phyloP scores from a whole-genome alignment of 768 basidiomycete genomes.

The Rhizopogon sp. region DNA sequence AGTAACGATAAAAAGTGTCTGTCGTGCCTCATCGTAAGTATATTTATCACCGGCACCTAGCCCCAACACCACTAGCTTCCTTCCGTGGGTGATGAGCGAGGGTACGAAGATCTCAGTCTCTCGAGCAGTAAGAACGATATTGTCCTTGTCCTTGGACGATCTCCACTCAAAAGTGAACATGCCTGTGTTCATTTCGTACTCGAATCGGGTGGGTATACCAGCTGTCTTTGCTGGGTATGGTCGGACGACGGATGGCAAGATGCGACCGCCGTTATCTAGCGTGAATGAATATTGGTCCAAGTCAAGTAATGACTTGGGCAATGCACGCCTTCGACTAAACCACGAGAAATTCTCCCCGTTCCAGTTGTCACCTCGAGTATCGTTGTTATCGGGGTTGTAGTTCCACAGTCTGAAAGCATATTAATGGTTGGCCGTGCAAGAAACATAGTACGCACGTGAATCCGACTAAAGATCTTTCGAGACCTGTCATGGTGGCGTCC shows the following conservation, averaged over 20 bases:
- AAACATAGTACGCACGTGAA: slow-evolving; percentile 65
- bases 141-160: slow-evolving; percentile 17
- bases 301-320: slow-evolving; percentile 50
- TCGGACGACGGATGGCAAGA: slow-evolving; percentile 74
- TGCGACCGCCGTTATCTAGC: slow-evolving; percentile 78
- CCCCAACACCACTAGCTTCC: slow-evolving; percentile 55
- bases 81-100: slow-evolving; percentile 48
- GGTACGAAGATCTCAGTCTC: slow-evolving; percentile 88
- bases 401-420: slow-evolving; percentile 72
- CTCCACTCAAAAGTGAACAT: slow-evolving; percentile 63
- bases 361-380: slow-evolving; percentile 81
- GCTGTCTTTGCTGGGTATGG: slow-evolving; percentile 91
- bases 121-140: slow-evolving; percentile 33
- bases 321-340: slow-evolving; percentile 65
- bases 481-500: slow-evolving; percentile 83
- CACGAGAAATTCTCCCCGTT: slow-evolving; percentile 97
- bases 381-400: slow-evolving; percentile 86
- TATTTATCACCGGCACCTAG: slow-evolving; percentile 47
- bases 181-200: slow-evolving; percentile 77
- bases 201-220: slow-evolving; percentile 69
- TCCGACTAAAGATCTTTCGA: slow-evolving; percentile 72
- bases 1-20: slow-evolving; percentile 70
- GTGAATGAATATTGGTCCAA: slow-evolving; percentile 59
- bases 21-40: slow-evolving; percentile 56
- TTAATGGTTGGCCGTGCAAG: not conserved